Conservation (phyloP, 139 green algal species). For the Pleodorina starrii region DNA sequence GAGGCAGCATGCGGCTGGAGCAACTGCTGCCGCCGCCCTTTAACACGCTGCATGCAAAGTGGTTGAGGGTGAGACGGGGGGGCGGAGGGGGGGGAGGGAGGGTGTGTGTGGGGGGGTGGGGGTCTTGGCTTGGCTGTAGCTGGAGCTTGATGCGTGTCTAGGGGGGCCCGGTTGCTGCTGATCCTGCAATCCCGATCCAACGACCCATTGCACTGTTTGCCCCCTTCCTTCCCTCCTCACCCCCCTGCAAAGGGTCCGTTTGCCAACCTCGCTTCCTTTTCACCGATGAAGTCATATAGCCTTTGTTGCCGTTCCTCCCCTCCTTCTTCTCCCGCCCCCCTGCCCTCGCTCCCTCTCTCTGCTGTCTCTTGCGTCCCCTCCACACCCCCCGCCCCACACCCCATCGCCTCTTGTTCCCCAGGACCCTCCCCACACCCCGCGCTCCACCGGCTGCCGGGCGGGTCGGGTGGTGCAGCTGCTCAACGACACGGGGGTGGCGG, state of each 20-base stretch:
- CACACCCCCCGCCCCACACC: background rate
- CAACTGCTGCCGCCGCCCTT: constrained; percentile 57
- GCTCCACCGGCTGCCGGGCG: constrained; percentile 51
- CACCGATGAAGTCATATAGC: too few species aligned
- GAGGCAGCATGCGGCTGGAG: constrained; percentile 50
- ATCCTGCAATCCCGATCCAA: too few species aligned
- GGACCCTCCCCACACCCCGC: constrained; percentile 6
- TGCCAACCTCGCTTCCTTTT: too few species aligned
- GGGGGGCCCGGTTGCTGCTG: too few species aligned
- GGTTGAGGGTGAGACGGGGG: constrained; percentile 51
- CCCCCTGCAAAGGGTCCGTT: too few species aligned
- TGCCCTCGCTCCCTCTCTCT: background rate
- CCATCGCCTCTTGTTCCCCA: constrained; percentile 15
- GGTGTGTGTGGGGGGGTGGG: too few species aligned
- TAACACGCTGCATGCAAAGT: constrained; percentile 59
- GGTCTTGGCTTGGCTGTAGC: too few species aligned
- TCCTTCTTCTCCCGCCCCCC: too few species aligned
- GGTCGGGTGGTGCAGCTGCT: constrained; percentile 64
- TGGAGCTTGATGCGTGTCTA: too few species aligned
- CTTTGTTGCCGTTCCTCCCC: too few species aligned
- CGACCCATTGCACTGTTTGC: too few species aligned
- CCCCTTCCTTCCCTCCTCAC: too few species aligned
- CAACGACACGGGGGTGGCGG: constrained; percentile 30
- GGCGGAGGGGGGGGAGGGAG: background rate
- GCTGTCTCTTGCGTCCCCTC: background rate